A percentile compares a stretch with the other conserved stretches of the same genome.
Evolutionary conservation across 352 stramenopile species (phyloP).

Genomic region (Phytophthora palmivora): DNA sequence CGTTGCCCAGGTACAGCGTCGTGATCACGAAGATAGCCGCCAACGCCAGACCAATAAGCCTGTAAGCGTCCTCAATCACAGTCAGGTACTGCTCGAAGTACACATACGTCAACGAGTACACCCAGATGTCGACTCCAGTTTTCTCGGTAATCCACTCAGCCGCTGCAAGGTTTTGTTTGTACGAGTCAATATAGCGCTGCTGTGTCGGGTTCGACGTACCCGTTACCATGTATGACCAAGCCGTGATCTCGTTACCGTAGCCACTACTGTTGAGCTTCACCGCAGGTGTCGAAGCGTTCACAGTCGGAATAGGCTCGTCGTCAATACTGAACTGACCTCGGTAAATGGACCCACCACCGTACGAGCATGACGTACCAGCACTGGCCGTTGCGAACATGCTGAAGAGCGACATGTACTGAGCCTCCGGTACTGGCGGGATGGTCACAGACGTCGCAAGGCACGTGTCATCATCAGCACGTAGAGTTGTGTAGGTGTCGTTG

Average conservation of each 20-base stretch:
- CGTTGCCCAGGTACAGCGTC: constrained; percentile 52
- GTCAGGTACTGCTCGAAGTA: constrained; percentile 80
- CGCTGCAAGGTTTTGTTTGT: constrained; percentile 58
- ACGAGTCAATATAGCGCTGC: constrained; percentile 64
- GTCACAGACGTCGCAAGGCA: constrained; percentile 48
- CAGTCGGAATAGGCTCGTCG: constrained; percentile 55
- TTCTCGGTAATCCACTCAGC: constrained; percentile 66
- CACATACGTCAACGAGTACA: constrained; percentile 64
- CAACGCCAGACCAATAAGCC: constrained; percentile 55
- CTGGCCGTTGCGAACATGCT: constrained; percentile 75
- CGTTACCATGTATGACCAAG: constrained; percentile 73
- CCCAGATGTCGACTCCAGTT: constrained; percentile 65
- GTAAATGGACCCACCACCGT: constrained; percentile 75
- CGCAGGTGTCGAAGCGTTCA: constrained; percentile 45
- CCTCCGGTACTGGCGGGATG: constrained; percentile 51
- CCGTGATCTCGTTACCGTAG: constrained; percentile 61
- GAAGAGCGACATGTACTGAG: constrained; percentile 77
- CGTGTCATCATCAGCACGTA: constrained; percentile 41
- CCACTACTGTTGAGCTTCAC: constrained; percentile 61
- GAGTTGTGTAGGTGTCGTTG: constrained; percentile 55
- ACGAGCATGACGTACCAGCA: constrained; percentile 64
- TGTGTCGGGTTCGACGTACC: constrained; percentile 63
- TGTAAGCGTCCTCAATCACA: constrained; percentile 57
- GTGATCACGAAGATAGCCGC: constrained; percentile 63
- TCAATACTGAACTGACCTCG: constrained; percentile 72